phyloP scores from a whole-genome alignment of 2,329 filamentous ascomycete species.

The Zasmidium angulare region DNA sequence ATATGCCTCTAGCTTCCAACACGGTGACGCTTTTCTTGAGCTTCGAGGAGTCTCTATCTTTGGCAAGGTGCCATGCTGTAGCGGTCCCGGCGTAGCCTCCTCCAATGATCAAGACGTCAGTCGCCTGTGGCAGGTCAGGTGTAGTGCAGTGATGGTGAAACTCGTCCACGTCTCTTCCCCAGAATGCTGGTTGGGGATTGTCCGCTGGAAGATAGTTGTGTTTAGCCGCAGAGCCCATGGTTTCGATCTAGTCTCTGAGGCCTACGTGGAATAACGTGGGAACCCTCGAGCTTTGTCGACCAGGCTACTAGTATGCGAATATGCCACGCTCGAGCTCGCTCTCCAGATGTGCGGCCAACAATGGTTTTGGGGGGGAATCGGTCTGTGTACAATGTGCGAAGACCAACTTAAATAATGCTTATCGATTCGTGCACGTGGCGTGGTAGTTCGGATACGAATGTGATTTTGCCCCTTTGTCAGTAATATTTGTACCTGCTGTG shows the following conservation, averaged over 20 bases:
- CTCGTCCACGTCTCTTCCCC: conserved; percentile 38
- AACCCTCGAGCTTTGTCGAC: background rate
- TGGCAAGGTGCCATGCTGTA: conserved; percentile 13
- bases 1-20: conserved; percentile 17
- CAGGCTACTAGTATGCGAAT: conserved; percentile 3
- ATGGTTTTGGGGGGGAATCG: too few relatives aligned
- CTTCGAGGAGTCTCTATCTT: conserved; percentile 5
- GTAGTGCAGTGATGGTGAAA: conserved; percentile 62
- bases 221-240: conserved; percentile 7
- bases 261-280: conserved; percentile 3
- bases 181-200: conserved; percentile 32
- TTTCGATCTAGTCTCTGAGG: background rate
- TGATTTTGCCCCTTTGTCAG: too few relatives aligned
- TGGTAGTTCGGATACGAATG: too few relatives aligned
- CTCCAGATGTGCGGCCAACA: too few relatives aligned
- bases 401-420: too few relatives aligned
- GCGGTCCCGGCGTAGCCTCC: conserved; percentile 13
- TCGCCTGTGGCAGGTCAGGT: conserved; percentile 53
- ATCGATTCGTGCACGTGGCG: too few relatives aligned
- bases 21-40: conserved; percentile 9
- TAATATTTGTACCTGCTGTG: too few relatives aligned
- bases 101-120: conserved; percentile 15
- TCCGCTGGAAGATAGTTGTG: conserved; percentile 8
- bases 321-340: background rate
- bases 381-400: too few relatives aligned